Evolutionary conservation across 2,329 filamentous ascomycete species (phyloP).

Genomic region (Aspergillus sp.): DNA sequence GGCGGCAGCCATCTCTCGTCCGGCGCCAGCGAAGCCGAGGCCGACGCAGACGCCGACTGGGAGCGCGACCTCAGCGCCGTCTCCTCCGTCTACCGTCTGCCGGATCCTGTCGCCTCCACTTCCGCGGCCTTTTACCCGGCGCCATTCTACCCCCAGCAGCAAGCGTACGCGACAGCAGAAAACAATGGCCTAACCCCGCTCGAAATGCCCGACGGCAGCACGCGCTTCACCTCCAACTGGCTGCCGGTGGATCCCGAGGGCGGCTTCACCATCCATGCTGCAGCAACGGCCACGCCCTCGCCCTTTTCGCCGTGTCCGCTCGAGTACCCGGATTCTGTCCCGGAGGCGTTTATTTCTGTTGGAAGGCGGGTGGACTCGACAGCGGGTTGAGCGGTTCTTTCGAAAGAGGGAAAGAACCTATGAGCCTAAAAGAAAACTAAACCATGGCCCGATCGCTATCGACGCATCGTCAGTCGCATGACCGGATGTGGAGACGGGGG

Average conservation of each 20-base stretch:
- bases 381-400: too few relatives aligned
- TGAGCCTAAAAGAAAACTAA: too few relatives aligned
- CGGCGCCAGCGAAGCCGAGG: conserved; percentile 15
- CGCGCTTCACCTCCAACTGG: conserved; percentile 30
- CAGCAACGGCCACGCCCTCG: neutral
- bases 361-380: neutral
- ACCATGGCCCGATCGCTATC: too few relatives aligned
- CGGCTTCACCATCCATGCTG: conserved; percentile 24
- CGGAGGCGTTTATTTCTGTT: conserved; percentile 14
- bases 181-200: conserved; percentile 21
- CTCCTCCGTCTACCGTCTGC: neutral
- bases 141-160: neutral
- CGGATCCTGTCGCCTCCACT: neutral
- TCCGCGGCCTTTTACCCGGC: neutral
- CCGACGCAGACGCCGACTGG: conserved; percentile 15
- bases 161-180: neutral
- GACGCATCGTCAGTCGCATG: too few relatives aligned
- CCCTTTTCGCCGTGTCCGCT: neutral
- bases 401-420: neutral
- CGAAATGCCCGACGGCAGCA: conserved; percentile 33
- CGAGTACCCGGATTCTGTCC: neutral
- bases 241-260: conserved; percentile 28
- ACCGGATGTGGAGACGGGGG: too few relatives aligned
- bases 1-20: conserved; percentile 17
- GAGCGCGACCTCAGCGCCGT: conserved; percentile 20